Percentiles rank a stretch among this genome's conserved stretches.
These are phyloP conservation scores for Penicillium macrosclerotiorum DNA, from an alignment of 495 filamentous ascomycete species.

Conservation along the genomic window DNA sequence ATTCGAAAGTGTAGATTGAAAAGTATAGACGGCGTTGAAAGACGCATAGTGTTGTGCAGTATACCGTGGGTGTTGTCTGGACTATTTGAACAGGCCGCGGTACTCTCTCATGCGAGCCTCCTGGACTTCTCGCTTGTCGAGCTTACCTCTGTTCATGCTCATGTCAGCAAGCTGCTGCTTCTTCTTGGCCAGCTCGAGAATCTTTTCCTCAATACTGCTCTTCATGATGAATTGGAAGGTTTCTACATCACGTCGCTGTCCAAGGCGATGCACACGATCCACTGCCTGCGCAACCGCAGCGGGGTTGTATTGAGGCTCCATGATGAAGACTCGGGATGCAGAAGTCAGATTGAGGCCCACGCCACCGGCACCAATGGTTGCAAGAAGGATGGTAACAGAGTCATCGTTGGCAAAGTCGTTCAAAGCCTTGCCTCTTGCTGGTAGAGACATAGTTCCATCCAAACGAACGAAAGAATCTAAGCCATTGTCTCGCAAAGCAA, in stretches of 20 bases:
- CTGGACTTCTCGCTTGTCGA: conserved; percentile 71
- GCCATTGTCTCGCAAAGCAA: conserved; percentile 67
- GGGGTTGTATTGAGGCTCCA: conserved; percentile 98
- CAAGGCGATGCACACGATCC: conserved; percentile 90
- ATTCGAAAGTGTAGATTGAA: background rate
- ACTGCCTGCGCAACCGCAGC: conserved; percentile 92
- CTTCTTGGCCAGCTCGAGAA: conserved; percentile 82
- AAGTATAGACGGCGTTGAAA: background rate
- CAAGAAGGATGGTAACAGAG: conserved; percentile 72
- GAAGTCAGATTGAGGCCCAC: conserved; percentile 88
- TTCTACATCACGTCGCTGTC: conserved; percentile 79
- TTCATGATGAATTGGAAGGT: conserved; percentile 87
- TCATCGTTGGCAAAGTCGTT: conserved; percentile 72
- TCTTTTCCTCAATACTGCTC: conserved; percentile 89
- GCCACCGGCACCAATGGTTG: conserved; percentile 90
- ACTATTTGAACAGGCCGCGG: conserved; percentile 74
- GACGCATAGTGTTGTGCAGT: background rate
- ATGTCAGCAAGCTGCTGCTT: conserved; percentile 86
- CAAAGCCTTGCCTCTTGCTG: conserved; percentile 67
- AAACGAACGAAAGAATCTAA: conserved; percentile 71
- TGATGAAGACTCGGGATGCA: conserved; percentile 84
- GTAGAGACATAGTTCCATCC: conserved; percentile 81
- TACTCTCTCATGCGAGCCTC: conserved; percentile 77
- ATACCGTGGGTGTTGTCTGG: background rate
- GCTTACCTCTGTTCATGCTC: conserved; percentile 69